A percentile compares a stretch with the other conserved stretches of the same genome.
Conservation (phyloP, 805 yeast genomes). For the Kodamaea restingae region DNA sequence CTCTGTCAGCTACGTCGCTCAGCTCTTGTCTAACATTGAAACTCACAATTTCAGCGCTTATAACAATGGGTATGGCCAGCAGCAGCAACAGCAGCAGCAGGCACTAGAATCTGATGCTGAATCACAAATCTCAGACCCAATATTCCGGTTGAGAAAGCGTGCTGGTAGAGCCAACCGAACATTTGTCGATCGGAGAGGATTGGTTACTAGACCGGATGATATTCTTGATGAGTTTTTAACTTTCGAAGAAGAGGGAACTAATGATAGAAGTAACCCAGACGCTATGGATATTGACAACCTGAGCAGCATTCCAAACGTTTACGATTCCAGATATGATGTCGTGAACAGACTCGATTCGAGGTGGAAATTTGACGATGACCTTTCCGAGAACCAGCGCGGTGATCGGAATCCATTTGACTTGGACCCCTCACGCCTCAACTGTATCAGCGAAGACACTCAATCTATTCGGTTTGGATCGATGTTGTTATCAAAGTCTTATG, state of each 20-base stretch:
- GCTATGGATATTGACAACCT: slow-evolving; percentile 3
- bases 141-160: slow-evolving; percentile 68
- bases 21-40: slow-evolving; percentile 37
- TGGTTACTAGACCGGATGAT: slow-evolving; percentile 33
- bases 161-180: slow-evolving; percentile 65
- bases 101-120: slow-evolving; percentile 16
- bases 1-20: slow-evolving; percentile 34
- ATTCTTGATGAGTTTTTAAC: slow-evolving; percentile 41
- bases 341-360: slow-evolving; percentile 51
- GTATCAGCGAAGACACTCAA: slow-evolving; percentile 82
- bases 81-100: slow-evolving; percentile 15
- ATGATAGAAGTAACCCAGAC: no score
- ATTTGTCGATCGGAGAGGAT: slow-evolving; percentile 72
- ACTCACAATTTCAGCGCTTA: slow-evolving; percentile 38
- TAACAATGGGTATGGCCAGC: slow-evolving; percentile 32
- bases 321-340: slow-evolving; percentile 44
- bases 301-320: slow-evolving; percentile 26
- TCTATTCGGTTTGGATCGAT: slow-evolving; percentile 87
- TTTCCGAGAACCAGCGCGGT: slow-evolving; percentile 36
- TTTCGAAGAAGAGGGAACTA: slow-evolving; percentile 22
- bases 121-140: slow-evolving; percentile 42
- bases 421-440: slow-evolving; percentile 81
- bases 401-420: slow-evolving; percentile 50
- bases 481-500: slow-evolving; percentile 84
- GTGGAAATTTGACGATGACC: slow-evolving; percentile 66